A percentile compares a stretch with the other conserved stretches of the same genome.
Conservation (phyloP, 441 rosid genomes). For the Gossypium schwendimanii region DNA sequence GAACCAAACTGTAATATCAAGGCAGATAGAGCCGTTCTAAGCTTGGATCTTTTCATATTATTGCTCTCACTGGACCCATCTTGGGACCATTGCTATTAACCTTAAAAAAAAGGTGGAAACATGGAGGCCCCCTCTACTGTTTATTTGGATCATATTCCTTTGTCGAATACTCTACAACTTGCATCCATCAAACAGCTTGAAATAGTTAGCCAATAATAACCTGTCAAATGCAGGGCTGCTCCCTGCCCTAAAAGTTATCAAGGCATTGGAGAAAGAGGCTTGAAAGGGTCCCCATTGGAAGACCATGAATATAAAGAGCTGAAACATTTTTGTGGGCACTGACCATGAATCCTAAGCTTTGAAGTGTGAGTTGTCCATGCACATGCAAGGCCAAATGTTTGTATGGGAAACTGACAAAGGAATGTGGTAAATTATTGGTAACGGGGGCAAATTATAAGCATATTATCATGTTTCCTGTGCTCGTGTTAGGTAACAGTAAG, state of each 20-base stretch:
- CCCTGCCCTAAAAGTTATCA: conserved; percentile 4
- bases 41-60: neutral
- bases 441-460: conserved; percentile 2
- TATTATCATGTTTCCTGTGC: conserved; percentile 17
- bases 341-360: conserved; percentile 21
- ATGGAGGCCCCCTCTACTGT: neutral
- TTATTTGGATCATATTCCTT: conserved; percentile 15
- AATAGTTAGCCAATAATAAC: neutral
- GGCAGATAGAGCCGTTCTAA: neutral
- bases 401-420: neutral
- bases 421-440: conserved; percentile 21
- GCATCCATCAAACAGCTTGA: neutral
- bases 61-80: neutral
- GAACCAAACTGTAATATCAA: neutral
- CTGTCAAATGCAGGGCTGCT: neutral
- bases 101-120: neutral
- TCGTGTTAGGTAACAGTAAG: neutral
- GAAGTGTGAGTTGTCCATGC: conserved; percentile 31
- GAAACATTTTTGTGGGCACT: conserved; percentile 14
- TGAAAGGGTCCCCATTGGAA: neutral
- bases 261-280: conserved; percentile 7
- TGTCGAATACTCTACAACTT: neutral
- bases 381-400: conserved; percentile 21
- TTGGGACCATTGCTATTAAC: conserved; percentile 20
- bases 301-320: neutral